These are phyloP conservation scores for Straminergon stramineum DNA, from an alignment of 225 moss, liverwort and hornwort species.

Conservation along the genomic window DNA sequence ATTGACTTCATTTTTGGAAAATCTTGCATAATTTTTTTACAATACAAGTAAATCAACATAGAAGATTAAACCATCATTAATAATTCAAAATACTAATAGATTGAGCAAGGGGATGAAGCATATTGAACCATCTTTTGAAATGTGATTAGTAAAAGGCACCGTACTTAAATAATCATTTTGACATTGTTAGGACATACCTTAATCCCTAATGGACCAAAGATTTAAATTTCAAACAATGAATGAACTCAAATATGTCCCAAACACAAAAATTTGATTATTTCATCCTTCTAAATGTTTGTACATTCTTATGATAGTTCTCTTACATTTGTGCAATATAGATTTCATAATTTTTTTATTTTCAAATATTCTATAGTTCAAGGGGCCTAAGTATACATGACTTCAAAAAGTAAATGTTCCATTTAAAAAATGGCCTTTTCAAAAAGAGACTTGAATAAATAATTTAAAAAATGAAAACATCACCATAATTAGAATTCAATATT, in stretches of 20 bases:
- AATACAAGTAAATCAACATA: fast-evolving
- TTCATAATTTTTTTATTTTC: neutral
- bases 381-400: fast-evolving
- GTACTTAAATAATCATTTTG: neutral
- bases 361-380: neutral
- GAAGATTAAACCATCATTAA: neutral
- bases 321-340: neutral
- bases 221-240: neutral
- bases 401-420: neutral
- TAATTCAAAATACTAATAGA: neutral
- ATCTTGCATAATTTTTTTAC: neutral
- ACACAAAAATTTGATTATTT: neutral
- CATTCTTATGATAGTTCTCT: neutral
- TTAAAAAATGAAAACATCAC: neutral
- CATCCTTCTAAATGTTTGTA: neutral
- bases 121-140: neutral
- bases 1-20: neutral
- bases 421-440: neutral
- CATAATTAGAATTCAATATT: no score
- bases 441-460: neutral
- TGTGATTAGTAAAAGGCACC: no score
- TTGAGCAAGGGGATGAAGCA: neutral
- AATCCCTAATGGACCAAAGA: neutral
- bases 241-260: fast-evolving
- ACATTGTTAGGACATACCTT: neutral